Percentiles rank a stretch among this genome's conserved stretches.
Conservation (phyloP, 164 flowering plant species). For the Hamamelis virginiana region DNA sequence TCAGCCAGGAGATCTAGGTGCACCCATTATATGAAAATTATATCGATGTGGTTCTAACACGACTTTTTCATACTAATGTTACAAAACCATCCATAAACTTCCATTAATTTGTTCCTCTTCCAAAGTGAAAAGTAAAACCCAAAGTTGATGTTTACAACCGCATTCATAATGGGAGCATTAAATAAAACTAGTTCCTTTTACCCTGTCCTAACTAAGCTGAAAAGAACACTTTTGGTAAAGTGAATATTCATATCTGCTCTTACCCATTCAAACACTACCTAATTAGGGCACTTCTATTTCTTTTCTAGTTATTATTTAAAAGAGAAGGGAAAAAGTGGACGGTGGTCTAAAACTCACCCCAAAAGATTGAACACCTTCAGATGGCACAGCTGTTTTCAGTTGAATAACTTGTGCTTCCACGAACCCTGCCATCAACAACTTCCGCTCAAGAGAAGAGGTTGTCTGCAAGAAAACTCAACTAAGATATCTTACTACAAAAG, state of each 20-base stretch:
- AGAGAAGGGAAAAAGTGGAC: background rate
- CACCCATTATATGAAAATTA: too few relatives aligned
- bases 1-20: too few relatives aligned
- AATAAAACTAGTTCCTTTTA: too few relatives aligned
- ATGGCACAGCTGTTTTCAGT: constrained; percentile 24
- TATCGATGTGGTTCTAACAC: too few relatives aligned
- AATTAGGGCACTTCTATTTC: background rate
- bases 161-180: too few relatives aligned
- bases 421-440: constrained; percentile 72
- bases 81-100: too few relatives aligned
- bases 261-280: background rate
- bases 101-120: too few relatives aligned
- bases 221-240: background rate
- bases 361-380: constrained; percentile 30
- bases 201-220: too few relatives aligned
- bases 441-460: constrained; percentile 45
- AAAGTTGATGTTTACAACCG: too few relatives aligned
- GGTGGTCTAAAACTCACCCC: constrained; percentile 39
- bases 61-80: too few relatives aligned
- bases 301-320: background rate
- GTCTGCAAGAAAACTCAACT: constrained; percentile 37
- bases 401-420: constrained; percentile 47
- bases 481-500: background rate
- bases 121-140: too few relatives aligned
- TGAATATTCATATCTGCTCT: background rate